These are phyloP conservation scores for Ophiostoma sp. DNA, from an alignment of 2,329 filamentous ascomycete species.

Conservation along the genomic window DNA sequence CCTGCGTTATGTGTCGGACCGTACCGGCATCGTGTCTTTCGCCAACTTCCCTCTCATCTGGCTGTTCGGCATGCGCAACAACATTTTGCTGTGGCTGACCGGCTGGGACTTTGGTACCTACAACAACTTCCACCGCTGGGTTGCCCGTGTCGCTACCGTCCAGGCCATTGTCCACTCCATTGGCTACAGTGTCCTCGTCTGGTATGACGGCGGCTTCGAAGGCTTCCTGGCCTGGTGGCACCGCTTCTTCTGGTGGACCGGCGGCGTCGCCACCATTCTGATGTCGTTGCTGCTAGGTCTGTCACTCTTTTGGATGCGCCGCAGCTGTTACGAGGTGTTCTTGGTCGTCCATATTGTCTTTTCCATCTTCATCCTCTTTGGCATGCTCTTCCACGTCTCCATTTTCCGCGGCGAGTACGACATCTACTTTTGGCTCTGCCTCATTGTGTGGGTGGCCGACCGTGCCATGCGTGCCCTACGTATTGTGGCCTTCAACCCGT, in stretches of 20 bases:
- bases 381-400: conserved; percentile 35
- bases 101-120: conserved; percentile 69
- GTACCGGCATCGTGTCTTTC: conserved; percentile 30
- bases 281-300: conserved; percentile 50
- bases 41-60: conserved; percentile 30
- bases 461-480: conserved; percentile 42
- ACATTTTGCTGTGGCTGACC: conserved; percentile 64
- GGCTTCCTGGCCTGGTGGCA: neutral
- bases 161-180: conserved; percentile 64
- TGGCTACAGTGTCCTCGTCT: conserved; percentile 52
- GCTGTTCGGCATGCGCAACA: conserved; percentile 66
- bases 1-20: conserved; percentile 30
- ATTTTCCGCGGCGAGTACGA: conserved; percentile 51
- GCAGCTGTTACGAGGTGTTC: conserved; percentile 55
- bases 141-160: conserved; percentile 61
- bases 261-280: conserved; percentile 41
- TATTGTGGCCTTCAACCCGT: conserved; percentile 43
- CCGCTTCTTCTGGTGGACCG: conserved; percentile 28
- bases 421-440: conserved; percentile 19
- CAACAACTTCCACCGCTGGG: conserved; percentile 67
- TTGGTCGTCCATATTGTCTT: conserved; percentile 46
- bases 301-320: conserved; percentile 54
- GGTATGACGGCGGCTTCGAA: conserved; percentile 25
- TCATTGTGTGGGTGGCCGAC: conserved; percentile 28
- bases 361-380: conserved; percentile 44